Percentiles rank a stretch among this genome's conserved stretches.
These are phyloP conservation scores for Podospora pseudopauciseta DNA, from an alignment of 495 filamentous ascomycete genomes.

Conservation along the genomic window DNA sequence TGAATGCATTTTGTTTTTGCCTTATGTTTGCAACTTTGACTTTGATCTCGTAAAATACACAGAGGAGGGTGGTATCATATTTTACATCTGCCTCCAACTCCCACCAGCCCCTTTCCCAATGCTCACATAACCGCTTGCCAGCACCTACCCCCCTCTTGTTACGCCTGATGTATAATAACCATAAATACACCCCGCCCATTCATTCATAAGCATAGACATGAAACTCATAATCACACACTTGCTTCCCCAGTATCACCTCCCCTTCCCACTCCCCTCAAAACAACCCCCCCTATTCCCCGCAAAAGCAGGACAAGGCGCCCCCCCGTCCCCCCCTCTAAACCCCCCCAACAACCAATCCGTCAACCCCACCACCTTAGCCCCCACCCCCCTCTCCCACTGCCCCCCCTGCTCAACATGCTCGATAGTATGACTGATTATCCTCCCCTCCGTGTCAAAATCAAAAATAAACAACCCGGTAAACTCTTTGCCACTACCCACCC, in stretches of 20 bases:
- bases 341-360: slow-evolving; percentile 85
- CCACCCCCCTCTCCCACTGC: slow-evolving; percentile 57
- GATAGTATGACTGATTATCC: slow-evolving; percentile 82
- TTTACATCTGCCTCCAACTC: not conserved
- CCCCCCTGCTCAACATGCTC: slow-evolving; percentile 82
- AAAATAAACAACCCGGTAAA: slow-evolving; percentile 89
- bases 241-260: slow-evolving; percentile 13
- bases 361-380: slow-evolving; percentile 72
- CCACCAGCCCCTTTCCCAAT: not conserved
- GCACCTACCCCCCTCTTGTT: not conserved
- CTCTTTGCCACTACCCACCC: slow-evolving; percentile 39
- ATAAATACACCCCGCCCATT: not conserved
- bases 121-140: not conserved
- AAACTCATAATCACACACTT: not conserved
- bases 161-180: not conserved
- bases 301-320: slow-evolving; percentile 35
- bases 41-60: not conserved
- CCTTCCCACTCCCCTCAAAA: slow-evolving; percentile 4
- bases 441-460: slow-evolving; percentile 87
- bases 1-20: not conserved
- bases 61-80: not conserved
- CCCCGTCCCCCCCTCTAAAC: slow-evolving; percentile 31
- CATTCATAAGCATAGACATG: not conserved
- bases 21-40: not conserved
- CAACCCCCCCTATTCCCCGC: not conserved